These are phyloP conservation scores for Podila verticillata DNA, from an alignment of 192 early-diverging fungal species.

Conservation along the genomic window DNA sequence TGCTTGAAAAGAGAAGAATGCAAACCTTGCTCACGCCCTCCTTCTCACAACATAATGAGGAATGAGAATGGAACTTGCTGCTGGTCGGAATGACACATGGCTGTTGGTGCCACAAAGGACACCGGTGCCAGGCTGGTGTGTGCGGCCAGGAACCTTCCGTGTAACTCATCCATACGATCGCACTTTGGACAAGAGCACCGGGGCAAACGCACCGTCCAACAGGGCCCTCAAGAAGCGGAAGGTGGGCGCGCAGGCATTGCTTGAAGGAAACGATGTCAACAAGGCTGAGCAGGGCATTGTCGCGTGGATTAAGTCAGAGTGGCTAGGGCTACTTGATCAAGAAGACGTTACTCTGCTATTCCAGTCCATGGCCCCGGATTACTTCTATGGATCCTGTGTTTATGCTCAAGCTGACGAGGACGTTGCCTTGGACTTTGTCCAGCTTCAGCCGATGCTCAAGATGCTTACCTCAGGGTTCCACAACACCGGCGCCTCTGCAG, in stretches of 20 bases:
- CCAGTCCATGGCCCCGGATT: neutral
- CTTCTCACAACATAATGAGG: neutral
- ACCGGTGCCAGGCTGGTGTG: constrained; percentile 14
- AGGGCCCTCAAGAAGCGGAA: neutral
- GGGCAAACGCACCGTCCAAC: neutral
- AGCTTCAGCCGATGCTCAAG: constrained; percentile 22
- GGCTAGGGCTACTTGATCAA: neutral
- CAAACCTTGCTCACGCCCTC: too few species aligned
- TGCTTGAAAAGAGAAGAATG: too few species aligned
- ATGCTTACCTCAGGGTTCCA: constrained; percentile 27
- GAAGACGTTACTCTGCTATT: neutral
- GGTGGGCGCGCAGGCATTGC: neutral
- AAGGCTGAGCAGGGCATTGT: constrained; percentile 1
- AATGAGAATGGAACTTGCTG: neutral
- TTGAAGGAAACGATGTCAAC: neutral
- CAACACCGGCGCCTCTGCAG: neutral
- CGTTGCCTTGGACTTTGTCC: constrained; percentile 20
- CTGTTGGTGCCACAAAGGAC: constrained; percentile 14
- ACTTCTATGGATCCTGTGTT: constrained; percentile 32
- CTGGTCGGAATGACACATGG: constrained; percentile 3
- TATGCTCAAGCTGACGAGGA: constrained; percentile 10
- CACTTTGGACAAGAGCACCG: neutral
- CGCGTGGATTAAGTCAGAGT: constrained; percentile 19
- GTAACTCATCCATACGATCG: constrained; percentile 29
- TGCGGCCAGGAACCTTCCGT: constrained; percentile 44